Base-by-base conservation (phyloP, 352 stramenopile genomes). In the Phytophthora sojae region DNA sequence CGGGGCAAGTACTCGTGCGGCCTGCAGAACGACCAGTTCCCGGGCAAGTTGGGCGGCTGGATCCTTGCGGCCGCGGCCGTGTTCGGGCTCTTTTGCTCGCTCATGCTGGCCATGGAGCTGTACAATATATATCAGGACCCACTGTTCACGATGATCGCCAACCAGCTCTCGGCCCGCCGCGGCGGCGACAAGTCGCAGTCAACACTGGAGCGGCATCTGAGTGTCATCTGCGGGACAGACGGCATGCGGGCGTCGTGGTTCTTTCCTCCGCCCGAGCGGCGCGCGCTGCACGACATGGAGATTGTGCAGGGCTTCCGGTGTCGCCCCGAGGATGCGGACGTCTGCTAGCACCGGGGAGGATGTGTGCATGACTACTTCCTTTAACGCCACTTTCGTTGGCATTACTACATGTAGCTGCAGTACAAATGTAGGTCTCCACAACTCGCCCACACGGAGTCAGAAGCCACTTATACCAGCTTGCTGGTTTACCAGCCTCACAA, bases 21-120 rank as follows among this genome's bases (percentile, higher is more conserved):
- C 1, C 80, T 95, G 52, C 68, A 92, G n/a, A 66, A 75, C 7
- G 76, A 76, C 12, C 71, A 85, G 65, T 82, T 88, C 56, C 89
- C 89, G 0, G 89, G 89, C 1, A 79, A 80, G 14, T 57, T 93
- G 0, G 89, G 89, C 19, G 65, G 89, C 15, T 94, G 80, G 76
- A 81, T 93, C 11, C 65, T 94, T 1, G 87, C 85, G 0, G 85
- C 83, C 3, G 83, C 81, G 39, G 83, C 83, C 54, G 77, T 91
- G 7, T 96, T 96, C 29, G 82, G 86, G 14, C 71, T 94, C 6
- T 94, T 96, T 51, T 94, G 85, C 64, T 76, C 76, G 53, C 68
- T 91, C 47, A 94, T 96, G 87, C 68, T 94, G 19, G 70, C 32
- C 30, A 93, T 96, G 87, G 89, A 96, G 69, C 60, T 95, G 59